Evolutionary conservation across 208 protist species (phyloP).

Genomic region (Trypanosoma lewisi): DNA sequence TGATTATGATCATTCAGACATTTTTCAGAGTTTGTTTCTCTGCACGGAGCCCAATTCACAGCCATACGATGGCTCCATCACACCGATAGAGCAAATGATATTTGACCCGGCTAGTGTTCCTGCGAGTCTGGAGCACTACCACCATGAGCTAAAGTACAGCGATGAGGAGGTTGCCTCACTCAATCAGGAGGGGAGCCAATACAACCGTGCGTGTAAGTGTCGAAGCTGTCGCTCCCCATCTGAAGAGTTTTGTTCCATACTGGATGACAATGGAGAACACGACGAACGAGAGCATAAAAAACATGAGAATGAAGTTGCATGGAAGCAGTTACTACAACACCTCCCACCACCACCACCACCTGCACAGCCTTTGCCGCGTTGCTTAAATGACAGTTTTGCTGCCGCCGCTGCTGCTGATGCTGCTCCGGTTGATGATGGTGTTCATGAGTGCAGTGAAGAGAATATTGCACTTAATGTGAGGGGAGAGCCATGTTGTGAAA

Average conservation of each 20-base stretch:
- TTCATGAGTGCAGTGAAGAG: slow-evolving; percentile 6
- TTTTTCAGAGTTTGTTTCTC: background rate
- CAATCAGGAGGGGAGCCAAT: background rate
- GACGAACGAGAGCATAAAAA: too few species aligned
- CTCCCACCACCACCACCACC: background rate
- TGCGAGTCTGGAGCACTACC: slow-evolving; percentile 23
- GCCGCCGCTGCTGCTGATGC: too few species aligned
- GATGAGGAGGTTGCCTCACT: background rate
- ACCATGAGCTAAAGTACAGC: slow-evolving; percentile 6
- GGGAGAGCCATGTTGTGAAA: background rate
- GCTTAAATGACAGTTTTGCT: slow-evolving; percentile 40
- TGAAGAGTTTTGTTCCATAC: background rate
- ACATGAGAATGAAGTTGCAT: too few species aligned
- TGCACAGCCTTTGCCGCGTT: slow-evolving; percentile 21
- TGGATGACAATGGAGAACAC: background rate
- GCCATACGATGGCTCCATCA: background rate
- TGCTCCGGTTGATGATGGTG: too few species aligned
- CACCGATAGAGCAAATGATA: slow-evolving; percentile 23
- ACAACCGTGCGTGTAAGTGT: slow-evolving; percentile 3
- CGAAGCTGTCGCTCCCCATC: slow-evolving; percentile 10
- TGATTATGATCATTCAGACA: background rate
- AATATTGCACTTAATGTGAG: background rate
- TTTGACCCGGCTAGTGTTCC: slow-evolving; percentile 16
- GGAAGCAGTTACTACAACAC: background rate
- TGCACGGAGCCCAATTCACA: background rate